Conservation (phyloP, 2,329 filamentous ascomycete species). For the Ilyonectria robusta region DNA sequence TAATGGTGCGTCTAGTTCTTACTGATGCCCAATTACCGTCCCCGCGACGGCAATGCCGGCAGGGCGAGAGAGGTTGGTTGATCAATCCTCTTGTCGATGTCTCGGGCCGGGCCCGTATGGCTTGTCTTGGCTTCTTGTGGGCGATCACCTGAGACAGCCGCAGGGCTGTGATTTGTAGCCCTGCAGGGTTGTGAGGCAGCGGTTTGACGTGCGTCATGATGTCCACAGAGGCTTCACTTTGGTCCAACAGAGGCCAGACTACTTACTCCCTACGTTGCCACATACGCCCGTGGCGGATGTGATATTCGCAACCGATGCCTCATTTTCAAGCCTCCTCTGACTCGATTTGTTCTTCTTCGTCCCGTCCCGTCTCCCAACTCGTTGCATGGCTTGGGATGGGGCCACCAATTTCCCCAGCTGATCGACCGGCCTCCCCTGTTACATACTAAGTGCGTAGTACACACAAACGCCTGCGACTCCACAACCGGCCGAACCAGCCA, state of each 20-base stretch:
- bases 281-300: not conserved
- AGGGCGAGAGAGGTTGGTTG: not conserved
- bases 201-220: not conserved
- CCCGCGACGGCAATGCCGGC: not conserved
- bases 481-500: not conserved
- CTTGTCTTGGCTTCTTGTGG: conserved; percentile 6
- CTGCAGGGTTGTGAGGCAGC: conserved; percentile 11
- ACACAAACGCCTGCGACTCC: not conserved
- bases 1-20: not conserved
- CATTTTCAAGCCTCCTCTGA: not conserved
- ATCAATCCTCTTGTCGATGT: not conserved
- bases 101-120: not conserved
- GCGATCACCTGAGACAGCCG: conserved; percentile 1
- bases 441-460: not conserved
- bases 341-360: not conserved
- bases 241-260: no score
- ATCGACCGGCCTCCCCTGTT: not conserved
- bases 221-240: not conserved
- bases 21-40: not conserved
- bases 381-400: not conserved
- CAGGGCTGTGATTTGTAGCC: conserved; percentile 5
- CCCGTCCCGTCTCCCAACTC: not conserved
- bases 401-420: not conserved
- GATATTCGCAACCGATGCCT: not conserved
- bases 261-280: no score